phyloP scores from a whole-genome alignment of 2,329 filamentous ascomycete genomes.

The Simplicillium aogashimaense region DNA sequence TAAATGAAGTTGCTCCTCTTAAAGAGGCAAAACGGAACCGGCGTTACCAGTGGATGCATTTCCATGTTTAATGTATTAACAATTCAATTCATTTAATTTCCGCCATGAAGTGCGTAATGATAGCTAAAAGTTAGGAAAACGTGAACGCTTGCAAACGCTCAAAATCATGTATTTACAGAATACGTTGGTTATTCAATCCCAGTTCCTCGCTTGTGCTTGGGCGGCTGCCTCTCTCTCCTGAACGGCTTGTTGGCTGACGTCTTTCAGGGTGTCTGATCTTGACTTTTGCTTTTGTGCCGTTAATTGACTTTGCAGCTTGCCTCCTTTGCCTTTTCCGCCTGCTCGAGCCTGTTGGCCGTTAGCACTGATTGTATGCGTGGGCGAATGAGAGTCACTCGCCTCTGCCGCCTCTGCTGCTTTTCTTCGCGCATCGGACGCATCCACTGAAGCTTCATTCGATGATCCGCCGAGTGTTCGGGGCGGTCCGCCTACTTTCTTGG shows the following conservation, averaged over 20 bases:
- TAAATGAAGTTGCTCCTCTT: slow-evolving; percentile 24
- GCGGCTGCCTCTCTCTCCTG: slow-evolving; percentile 59
- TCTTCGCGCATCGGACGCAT: slow-evolving; percentile 50
- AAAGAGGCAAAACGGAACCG: not conserved
- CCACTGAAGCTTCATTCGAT: slow-evolving; percentile 14
- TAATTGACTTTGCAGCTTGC: slow-evolving; percentile 62
- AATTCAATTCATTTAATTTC: not conserved
- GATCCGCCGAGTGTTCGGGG: slow-evolving; percentile 54
- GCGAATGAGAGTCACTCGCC: slow-evolving; percentile 39
- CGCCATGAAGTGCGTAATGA: not conserved
- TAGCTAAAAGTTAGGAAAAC: too few relatives aligned
- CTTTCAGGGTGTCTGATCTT: slow-evolving; percentile 54
- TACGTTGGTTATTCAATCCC: slow-evolving; percentile 15
- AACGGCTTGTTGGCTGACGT: slow-evolving; percentile 57
- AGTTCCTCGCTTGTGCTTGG: slow-evolving; percentile 26
- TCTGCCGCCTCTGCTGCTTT: slow-evolving; percentile 77
- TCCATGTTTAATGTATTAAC: not conserved
- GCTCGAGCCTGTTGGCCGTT: slow-evolving; percentile 49
- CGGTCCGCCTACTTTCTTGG: slow-evolving; percentile 42
- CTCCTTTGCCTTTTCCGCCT: slow-evolving; percentile 44
- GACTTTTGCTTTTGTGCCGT: slow-evolving; percentile 69
- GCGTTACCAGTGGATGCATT: not conserved
- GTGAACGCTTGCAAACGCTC: not conserved
- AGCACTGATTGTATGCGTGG: not conserved
- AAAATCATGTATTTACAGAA: not conserved